A percentile compares a stretch with the other conserved stretches of the same genome.
phyloP scores from a whole-genome alignment of 1,139 yeast genomes.

The Scheffersomyces titani region DNA sequence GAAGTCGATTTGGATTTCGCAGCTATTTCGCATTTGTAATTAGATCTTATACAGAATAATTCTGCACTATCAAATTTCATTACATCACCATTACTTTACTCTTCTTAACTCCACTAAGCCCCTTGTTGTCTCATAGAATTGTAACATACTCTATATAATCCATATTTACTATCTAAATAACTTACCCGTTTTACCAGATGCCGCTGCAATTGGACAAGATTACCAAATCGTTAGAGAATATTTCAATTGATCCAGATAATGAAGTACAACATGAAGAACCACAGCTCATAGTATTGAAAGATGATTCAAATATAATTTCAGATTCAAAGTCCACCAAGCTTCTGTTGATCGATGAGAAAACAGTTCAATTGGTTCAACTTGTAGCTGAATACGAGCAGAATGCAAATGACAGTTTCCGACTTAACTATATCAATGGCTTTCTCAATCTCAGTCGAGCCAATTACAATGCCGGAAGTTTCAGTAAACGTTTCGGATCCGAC shows the following conservation, averaged over 20 bases:
- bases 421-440: constrained; percentile 30
- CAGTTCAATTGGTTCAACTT: constrained; percentile 24
- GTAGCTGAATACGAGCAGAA: constrained; percentile 32
- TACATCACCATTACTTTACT: too few relatives aligned
- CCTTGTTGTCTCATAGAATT: too few relatives aligned
- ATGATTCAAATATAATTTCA: background rate
- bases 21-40: too few relatives aligned
- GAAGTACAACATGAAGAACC: background rate
- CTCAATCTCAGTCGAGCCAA: constrained; percentile 44
- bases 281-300: background rate
- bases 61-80: too few relatives aligned
- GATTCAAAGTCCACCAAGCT: constrained; percentile 5
- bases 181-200: too few relatives aligned
- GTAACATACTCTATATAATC: too few relatives aligned
- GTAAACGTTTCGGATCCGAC: constrained; percentile 16
- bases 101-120: too few relatives aligned
- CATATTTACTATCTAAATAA: too few relatives aligned
- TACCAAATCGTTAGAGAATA: constrained; percentile 13
- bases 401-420: constrained; percentile 19
- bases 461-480: constrained; percentile 21
- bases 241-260: constrained; percentile 9
- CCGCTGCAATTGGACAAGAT: constrained; percentile 9
- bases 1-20: too few relatives aligned
- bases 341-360: constrained; percentile 15
- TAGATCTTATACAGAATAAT: too few relatives aligned